These are phyloP conservation scores for Cryptosporidium andersoni DNA, from an alignment of 169 alveolate genomes.

Conservation along the genomic window DNA sequence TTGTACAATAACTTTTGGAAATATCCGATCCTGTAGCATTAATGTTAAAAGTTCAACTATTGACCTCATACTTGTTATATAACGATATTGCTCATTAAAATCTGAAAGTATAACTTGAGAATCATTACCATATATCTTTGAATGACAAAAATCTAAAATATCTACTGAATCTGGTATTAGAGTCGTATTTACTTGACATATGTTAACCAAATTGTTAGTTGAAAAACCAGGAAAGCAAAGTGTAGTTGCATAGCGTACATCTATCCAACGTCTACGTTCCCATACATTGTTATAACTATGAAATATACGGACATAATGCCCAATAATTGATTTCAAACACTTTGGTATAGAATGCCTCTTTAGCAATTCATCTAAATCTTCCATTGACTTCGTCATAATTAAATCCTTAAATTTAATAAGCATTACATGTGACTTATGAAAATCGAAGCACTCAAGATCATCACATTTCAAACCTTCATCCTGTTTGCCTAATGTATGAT, in stretches of 20 bases:
- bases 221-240: conserved; percentile 71
- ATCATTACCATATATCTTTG: conserved; percentile 42
- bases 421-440: conserved; percentile 53
- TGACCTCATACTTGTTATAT: conserved; percentile 67
- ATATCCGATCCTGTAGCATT: conserved; percentile 62
- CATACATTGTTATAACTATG: conserved; percentile 49
- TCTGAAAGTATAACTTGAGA: conserved; percentile 22
- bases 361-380: conserved; percentile 37
- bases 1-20: conserved; percentile 65
- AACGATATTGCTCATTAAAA: conserved; percentile 41
- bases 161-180: conserved; percentile 66
- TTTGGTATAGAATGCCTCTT: conserved; percentile 37
- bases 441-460: conserved; percentile 39
- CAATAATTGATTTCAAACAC: conserved; percentile 29
- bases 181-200: conserved; percentile 71
- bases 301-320: conserved; percentile 40
- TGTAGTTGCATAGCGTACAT: conserved; percentile 50
- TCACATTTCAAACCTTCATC: conserved; percentile 33
- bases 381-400: conserved; percentile 5
- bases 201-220: conserved; percentile 55
- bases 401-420: conserved; percentile 40
- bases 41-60: conserved; percentile 64
- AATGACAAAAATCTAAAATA: conserved; percentile 63
- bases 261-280: conserved; percentile 65
- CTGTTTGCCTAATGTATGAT: conserved; percentile 11